A percentile compares a stretch with the other conserved stretches of the same genome.
Conservation (phyloP, 2,329 filamentous ascomycete genomes). For the Cordyceps tenuipes region DNA sequence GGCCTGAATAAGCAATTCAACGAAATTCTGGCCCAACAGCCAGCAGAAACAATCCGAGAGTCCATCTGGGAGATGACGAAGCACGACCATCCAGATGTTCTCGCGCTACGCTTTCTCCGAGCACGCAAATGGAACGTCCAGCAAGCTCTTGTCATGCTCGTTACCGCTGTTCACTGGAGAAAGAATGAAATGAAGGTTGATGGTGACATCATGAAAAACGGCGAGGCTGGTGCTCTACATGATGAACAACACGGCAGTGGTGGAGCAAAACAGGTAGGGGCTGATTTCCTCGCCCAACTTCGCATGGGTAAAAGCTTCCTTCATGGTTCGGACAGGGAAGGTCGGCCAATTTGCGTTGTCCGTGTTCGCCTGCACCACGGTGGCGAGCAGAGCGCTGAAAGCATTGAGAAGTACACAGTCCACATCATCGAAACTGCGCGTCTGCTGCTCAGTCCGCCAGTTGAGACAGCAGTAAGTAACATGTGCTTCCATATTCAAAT, state of each 20-base stretch:
- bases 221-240: constrained; percentile 59
- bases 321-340: constrained; percentile 76
- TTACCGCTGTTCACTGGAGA: constrained; percentile 92
- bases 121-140: constrained; percentile 96
- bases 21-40: constrained; percentile 66
- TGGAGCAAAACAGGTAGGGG: constrained; percentile 54
- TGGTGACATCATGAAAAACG: constrained; percentile 71
- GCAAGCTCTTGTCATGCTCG: constrained; percentile 85
- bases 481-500: not conserved
- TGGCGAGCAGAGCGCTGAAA: constrained; percentile 73
- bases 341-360: constrained; percentile 80
- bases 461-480: constrained; percentile 79
- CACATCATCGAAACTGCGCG: constrained; percentile 92
- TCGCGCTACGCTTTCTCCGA: constrained; percentile 73
- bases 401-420: constrained; percentile 82
- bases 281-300: constrained; percentile 76
- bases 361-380: constrained; percentile 73
- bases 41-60: constrained; percentile 68
- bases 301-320: constrained; percentile 89
- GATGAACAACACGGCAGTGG: constrained; percentile 49
- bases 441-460: constrained; percentile 66
- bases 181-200: constrained; percentile 78
- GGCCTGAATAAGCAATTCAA: constrained; percentile 82
- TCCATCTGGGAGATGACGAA: constrained; percentile 94
- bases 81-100: constrained; percentile 83